Evolutionary conservation across 345 rosid species (phyloP).

Genomic region (Populus simonii): DNA sequence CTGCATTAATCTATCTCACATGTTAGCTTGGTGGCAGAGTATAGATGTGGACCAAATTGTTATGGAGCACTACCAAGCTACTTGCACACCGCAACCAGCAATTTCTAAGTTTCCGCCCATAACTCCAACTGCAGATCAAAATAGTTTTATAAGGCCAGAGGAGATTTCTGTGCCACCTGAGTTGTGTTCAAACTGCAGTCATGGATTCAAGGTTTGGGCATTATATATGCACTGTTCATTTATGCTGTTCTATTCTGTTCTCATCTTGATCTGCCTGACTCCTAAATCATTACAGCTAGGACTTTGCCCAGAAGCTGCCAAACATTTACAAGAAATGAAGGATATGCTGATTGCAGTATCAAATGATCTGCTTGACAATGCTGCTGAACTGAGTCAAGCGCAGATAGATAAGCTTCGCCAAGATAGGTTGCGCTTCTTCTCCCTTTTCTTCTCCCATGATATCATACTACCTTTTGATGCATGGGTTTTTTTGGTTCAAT

Average conservation of each 20-base stretch:
- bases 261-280: conserved; percentile 25
- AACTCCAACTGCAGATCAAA: conserved; percentile 47
- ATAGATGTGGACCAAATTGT: conserved; percentile 90
- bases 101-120: conserved; percentile 48
- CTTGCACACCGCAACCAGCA: conserved; percentile 70
- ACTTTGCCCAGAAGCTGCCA: conserved; percentile 68
- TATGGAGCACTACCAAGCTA: conserved; percentile 79
- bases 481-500: too few relatives aligned
- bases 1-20: background rate
- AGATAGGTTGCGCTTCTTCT: conserved; percentile 55
- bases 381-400: conserved; percentile 48
- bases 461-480: background rate
- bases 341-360: conserved; percentile 75
- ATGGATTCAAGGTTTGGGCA: conserved; percentile 62
- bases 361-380: conserved; percentile 89
- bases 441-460: conserved; percentile 3
- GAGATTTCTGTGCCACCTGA: conserved; percentile 59
- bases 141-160: conserved; percentile 39
- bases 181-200: conserved; percentile 66
- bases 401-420: conserved; percentile 78
- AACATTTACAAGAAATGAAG: conserved; percentile 84
- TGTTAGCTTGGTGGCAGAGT: conserved; percentile 46
- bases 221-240: conserved; percentile 7
- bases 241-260: conserved; percentile 15
- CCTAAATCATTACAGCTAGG: conserved; percentile 63